A percentile compares a stretch with the other conserved stretches of the same genome.
These are phyloP conservation scores for Musa acuminata DNA, from an alignment of 176 grass and related monocot species.

Conservation along the genomic window DNA sequence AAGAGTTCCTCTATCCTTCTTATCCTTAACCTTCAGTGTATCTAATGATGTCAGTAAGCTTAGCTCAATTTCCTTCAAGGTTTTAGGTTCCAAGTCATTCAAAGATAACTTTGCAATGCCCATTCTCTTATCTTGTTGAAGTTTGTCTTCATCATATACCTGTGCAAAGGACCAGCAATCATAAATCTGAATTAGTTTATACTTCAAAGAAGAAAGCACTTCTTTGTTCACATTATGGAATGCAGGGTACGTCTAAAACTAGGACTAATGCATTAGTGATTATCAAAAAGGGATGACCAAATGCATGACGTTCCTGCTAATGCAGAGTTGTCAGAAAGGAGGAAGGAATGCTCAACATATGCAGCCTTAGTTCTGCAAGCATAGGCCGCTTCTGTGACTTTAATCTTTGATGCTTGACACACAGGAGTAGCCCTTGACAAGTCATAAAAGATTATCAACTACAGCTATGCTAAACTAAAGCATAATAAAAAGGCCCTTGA, in stretches of 20 bases:
- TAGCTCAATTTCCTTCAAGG: conserved; percentile 57
- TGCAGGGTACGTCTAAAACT: not conserved
- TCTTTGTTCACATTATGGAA: not conserved
- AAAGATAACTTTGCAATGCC: conserved; percentile 71
- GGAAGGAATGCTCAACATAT: too few relatives aligned
- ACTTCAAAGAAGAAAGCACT: not conserved
- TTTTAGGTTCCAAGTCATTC: conserved; percentile 41
- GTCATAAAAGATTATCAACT: too few relatives aligned
- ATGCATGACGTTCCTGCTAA: not conserved
- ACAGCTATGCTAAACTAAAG: not conserved
- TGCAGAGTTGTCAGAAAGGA: too few relatives aligned
- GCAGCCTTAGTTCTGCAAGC: too few relatives aligned
- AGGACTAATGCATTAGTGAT: too few relatives aligned
- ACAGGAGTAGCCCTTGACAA: too few relatives aligned
- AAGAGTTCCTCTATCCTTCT: conserved; percentile 80
- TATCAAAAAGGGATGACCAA: not conserved
- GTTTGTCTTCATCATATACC: conserved; percentile 91
- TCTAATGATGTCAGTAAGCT: conserved; percentile 79
- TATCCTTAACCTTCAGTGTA: conserved; percentile 95
- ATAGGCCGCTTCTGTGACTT: too few relatives aligned
- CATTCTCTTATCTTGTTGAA: conserved; percentile 95
- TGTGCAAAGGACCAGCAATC: conserved; percentile 7
- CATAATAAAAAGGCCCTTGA: not conserved
- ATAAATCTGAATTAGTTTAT: not conserved
- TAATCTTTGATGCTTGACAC: too few relatives aligned